Evolutionary conservation across 805 yeast genomes (phyloP).

Genomic region (Candida parachauliodes): DNA sequence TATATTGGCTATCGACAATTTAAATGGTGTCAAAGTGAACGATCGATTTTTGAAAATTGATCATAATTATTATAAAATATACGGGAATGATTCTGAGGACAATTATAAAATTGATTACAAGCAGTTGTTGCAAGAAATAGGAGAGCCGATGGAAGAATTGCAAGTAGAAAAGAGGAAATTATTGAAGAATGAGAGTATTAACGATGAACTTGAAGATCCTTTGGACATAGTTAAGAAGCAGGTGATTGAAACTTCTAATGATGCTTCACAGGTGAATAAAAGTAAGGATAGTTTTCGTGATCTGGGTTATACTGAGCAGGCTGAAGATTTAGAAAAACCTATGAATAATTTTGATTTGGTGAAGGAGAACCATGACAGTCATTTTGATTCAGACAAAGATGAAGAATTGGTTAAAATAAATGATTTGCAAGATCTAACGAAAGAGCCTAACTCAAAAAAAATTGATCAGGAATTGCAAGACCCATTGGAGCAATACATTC

Average conservation of each 20-base stretch:
- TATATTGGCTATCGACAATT: constrained; percentile 81
- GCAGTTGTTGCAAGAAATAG: constrained; percentile 13
- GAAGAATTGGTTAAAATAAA: too few relatives aligned
- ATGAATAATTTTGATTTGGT: too few relatives aligned
- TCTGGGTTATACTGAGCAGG: too few relatives aligned
- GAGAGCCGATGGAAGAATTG: constrained; percentile 7
- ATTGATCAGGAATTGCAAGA: background rate
- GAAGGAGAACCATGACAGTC: too few relatives aligned
- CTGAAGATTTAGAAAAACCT: too few relatives aligned
- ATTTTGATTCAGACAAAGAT: too few relatives aligned
- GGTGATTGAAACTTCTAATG: too few relatives aligned
- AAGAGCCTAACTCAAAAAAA: too few relatives aligned
- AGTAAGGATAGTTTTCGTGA: too few relatives aligned
- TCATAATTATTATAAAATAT: constrained; percentile 61
- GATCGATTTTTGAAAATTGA: constrained; percentile 58
- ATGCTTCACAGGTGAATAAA: too few relatives aligned
- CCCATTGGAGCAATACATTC: constrained; percentile 1
- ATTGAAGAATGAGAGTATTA: constrained; percentile 10
- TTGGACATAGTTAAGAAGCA: too few relatives aligned
- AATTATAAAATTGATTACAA: constrained; percentile 31
- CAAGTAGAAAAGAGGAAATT: constrained; percentile 1
- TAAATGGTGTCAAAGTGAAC: constrained; percentile 63
- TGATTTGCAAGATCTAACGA: too few relatives aligned
- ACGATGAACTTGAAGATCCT: constrained; percentile 34
- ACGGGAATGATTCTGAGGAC: constrained; percentile 49